These are phyloP conservation scores for Lindgomyces ingoldianus DNA, from an alignment of 495 filamentous ascomycete genomes.

Conservation along the genomic window DNA sequence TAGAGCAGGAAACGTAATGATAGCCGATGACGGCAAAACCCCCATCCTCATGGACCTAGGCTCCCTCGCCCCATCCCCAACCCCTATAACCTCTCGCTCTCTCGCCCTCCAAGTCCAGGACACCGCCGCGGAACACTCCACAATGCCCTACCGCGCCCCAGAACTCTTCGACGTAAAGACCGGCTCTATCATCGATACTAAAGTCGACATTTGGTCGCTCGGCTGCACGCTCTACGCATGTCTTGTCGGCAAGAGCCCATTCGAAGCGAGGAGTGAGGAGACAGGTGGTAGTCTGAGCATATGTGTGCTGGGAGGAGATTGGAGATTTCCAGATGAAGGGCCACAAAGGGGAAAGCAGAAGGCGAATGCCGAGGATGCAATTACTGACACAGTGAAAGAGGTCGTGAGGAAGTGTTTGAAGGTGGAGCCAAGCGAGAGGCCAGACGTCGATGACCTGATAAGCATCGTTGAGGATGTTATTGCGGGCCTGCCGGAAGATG, in stretches of 20 bases:
- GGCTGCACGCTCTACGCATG: slow-evolving; percentile 97
- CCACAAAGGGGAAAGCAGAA: slow-evolving; percentile 51
- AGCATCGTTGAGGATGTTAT: slow-evolving; percentile 74
- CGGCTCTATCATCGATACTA: slow-evolving; percentile 87
- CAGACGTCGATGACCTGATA: slow-evolving; percentile 88
- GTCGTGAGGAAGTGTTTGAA: slow-evolving; percentile 83
- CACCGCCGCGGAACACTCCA: slow-evolving; percentile 90
- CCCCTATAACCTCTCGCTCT: slow-evolving; percentile 89
- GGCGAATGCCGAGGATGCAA: slow-evolving; percentile 58
- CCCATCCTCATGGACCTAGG: slow-evolving; percentile 99
- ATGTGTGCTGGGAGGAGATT: slow-evolving; percentile 87
- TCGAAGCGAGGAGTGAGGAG: slow-evolving; percentile 92
- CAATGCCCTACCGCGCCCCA: slow-evolving; percentile 97
- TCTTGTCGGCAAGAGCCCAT: slow-evolving; percentile 91
- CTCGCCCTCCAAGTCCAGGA: slow-evolving; percentile 91
- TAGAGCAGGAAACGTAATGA: slow-evolving; percentile 98
- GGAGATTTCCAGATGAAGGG: slow-evolving; percentile 87
- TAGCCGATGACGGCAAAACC: slow-evolving; percentile 76
- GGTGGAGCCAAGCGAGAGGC: slow-evolving; percentile 90
- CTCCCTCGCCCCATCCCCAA: slow-evolving; percentile 83
- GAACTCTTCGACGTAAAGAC: slow-evolving; percentile 99
- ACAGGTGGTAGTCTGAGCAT: slow-evolving; percentile 91
- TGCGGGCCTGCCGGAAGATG: slow-evolving; percentile 72
- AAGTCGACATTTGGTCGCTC: slow-evolving; percentile 96
- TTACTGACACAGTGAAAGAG: slow-evolving; percentile 78